Evolutionary conservation across 179 eudicot genomes (phyloP).

Genomic region (Patellifolia procumbens): DNA sequence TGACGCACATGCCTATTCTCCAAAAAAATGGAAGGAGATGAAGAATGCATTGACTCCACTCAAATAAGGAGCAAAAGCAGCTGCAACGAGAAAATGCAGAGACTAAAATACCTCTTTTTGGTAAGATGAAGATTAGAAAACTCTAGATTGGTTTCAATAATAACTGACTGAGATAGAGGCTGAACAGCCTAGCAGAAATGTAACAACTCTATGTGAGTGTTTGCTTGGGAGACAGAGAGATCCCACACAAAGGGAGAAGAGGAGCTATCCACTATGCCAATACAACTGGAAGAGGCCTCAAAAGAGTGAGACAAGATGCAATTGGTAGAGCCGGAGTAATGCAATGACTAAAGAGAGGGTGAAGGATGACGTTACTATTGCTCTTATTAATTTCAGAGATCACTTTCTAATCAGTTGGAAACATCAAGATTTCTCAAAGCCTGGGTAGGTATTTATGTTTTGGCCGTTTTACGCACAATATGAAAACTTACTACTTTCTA

Average conservation of each 20-base stretch:
- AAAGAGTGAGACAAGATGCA: not conserved
- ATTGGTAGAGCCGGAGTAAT: not conserved
- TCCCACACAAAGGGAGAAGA: not conserved
- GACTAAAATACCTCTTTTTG: not conserved
- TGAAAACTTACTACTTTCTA: not conserved
- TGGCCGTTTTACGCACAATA: not conserved
- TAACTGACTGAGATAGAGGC: not conserved
- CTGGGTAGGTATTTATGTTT: not conserved
- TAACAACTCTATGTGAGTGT: not conserved
- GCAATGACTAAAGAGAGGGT: not conserved
- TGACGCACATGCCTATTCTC: not conserved
- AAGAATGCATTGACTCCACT: slow-evolving; percentile 6
- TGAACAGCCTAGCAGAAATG: not conserved
- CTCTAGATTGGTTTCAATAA: not conserved
- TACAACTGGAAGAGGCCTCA: not conserved
- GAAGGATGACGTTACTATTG: not conserved
- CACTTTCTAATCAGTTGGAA: not conserved
- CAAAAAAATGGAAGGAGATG: not conserved
- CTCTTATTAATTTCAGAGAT: not conserved
- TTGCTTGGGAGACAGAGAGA: not conserved
- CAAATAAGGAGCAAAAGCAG: not conserved
- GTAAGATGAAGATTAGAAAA: not conserved
- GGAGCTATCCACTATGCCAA: not conserved
- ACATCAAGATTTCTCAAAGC: not conserved
- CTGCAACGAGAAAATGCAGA: not conserved